Base-by-base conservation (phyloP, 1,139 yeast genomes). In the Suhomyces panamericanus region DNA sequence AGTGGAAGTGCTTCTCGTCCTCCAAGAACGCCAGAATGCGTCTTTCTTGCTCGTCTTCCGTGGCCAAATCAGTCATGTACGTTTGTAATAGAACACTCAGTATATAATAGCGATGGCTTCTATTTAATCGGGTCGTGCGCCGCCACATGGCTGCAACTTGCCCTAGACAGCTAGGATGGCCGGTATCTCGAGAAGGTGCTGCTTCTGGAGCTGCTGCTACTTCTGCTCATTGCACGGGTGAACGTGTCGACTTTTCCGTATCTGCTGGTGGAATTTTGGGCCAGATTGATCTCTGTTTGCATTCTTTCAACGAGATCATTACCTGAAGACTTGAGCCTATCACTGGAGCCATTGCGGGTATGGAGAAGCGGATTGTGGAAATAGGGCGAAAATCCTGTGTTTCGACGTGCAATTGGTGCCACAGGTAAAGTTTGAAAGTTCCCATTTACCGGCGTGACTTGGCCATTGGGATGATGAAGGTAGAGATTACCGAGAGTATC, bases 231-330 rank as follows among this genome's bases (percentile, higher is more conserved):
- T 10, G 57, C 47, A 6, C 48, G 48, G 4, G 56, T 48, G 3
- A 60, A 50, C 1, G 69, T 55, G 14, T 67, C 68, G 20, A 62
- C 58, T 29, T 56, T 60, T 1, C 71, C 72, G 41, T 65, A 67
- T 33, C 70, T 52, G 38, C 62, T 63, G 52, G 51, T 27, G 42
- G 48, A 31, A 55, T 60, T 47, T 32, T 17, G 13, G 10, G 13
- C 34, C 20, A 16, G n/a, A 26, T 26, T 12, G 29, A 12, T 26
- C 6, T 30, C 32, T 7, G 5, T 11, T 30, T 30, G 32, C 16
- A 30, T 14, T 13, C 16, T n/a, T 30, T 30, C 32, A 3, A 30
- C 10, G 16, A 30, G 32, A 6, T 13, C 13, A 13, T 5, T 12
- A 13, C 16, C 7, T 5, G 15, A 30, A 8, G 32, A 13, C 15